Evolutionary conservation across 495 filamentous ascomycete species (phyloP).

Genomic region (Hyaloscypha hepaticicola): DNA sequence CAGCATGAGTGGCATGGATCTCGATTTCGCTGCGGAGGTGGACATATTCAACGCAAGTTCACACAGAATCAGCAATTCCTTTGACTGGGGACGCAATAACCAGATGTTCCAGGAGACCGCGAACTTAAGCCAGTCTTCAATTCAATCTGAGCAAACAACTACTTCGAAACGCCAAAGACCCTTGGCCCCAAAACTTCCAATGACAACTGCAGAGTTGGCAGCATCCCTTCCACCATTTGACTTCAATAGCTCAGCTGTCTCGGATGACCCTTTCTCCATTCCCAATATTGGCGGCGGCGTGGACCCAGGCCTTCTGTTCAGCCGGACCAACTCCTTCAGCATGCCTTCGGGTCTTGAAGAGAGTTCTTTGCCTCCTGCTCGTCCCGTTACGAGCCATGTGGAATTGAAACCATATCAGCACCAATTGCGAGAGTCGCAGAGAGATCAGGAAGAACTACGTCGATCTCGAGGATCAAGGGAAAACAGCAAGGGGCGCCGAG

Average conservation of each 20-base stretch:
- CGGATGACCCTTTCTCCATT: slow-evolving; percentile 26
- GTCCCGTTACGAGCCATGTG: slow-evolving; percentile 34
- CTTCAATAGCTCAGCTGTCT: slow-evolving; percentile 12
- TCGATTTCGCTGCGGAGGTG: slow-evolving; percentile 46
- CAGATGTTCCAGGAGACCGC: slow-evolving; percentile 46
- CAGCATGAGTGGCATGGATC: slow-evolving; percentile 51
- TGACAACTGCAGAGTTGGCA: slow-evolving; percentile 5
- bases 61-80: slow-evolving; percentile 39
- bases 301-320: slow-evolving; percentile 57
- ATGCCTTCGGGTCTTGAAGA: slow-evolving; percentile 45
- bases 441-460: slow-evolving; percentile 48
- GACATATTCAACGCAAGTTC: slow-evolving; percentile 34
- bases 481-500: slow-evolving; percentile 23
- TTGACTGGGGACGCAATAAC: slow-evolving; percentile 50
- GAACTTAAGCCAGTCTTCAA: slow-evolving; percentile 16
- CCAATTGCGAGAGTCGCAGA: slow-evolving; percentile 55
- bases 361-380: slow-evolving; percentile 39
- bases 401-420: slow-evolving; percentile 56
- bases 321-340: slow-evolving; percentile 38
- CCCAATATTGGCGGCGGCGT: slow-evolving; percentile 28
- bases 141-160: slow-evolving; percentile 6
- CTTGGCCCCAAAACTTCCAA: slow-evolving; percentile 28
- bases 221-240: slow-evolving; percentile 22
- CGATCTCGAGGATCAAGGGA: slow-evolving; percentile 39
- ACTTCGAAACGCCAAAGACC: slow-evolving; percentile 28